These are phyloP conservation scores for Fusarium odoratissimum DNA, from an alignment of 2,329 filamentous ascomycete species.

Conservation along the genomic window DNA sequence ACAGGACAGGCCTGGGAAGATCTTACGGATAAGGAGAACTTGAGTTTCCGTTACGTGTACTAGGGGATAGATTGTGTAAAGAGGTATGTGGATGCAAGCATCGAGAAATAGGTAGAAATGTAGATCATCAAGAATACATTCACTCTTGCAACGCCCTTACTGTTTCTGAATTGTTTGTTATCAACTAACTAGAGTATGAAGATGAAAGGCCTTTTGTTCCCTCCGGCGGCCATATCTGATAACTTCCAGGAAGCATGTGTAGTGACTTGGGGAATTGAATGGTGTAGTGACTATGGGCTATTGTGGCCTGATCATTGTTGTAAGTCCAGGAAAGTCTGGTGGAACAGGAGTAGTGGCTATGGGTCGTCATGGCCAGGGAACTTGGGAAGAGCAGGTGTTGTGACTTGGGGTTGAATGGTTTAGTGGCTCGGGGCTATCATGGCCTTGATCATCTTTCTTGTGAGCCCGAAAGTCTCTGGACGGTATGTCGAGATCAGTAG, in stretches of 20 bases:
- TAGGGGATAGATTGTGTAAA: background rate
- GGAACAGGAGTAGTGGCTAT: too few species aligned
- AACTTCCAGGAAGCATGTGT: background rate
- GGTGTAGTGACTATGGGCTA: background rate
- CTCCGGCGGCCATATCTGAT: background rate
- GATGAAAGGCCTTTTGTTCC: background rate
- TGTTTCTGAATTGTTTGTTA: background rate
- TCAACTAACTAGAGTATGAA: background rate
- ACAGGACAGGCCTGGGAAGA: constrained; percentile 68
- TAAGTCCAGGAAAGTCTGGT: background rate
- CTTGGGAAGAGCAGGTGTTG: too few species aligned
- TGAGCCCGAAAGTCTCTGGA: too few species aligned
- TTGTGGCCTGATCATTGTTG: background rate
- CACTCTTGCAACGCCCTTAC: background rate
- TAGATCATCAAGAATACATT: background rate
- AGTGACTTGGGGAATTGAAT: background rate
- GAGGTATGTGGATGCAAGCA: accelerated
- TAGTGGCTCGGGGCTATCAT: too few species aligned
- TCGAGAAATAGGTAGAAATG: background rate
- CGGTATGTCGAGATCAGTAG: too few species aligned
- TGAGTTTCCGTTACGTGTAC: constrained; percentile 67
- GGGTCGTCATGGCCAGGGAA: too few species aligned
- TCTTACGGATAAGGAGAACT: constrained; percentile 71
- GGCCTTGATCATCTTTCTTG: too few species aligned
- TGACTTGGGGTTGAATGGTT: too few species aligned